phyloP scores from a whole-genome alignment of 768 basidiomycete genomes.

The Suillus tomentosus region DNA sequence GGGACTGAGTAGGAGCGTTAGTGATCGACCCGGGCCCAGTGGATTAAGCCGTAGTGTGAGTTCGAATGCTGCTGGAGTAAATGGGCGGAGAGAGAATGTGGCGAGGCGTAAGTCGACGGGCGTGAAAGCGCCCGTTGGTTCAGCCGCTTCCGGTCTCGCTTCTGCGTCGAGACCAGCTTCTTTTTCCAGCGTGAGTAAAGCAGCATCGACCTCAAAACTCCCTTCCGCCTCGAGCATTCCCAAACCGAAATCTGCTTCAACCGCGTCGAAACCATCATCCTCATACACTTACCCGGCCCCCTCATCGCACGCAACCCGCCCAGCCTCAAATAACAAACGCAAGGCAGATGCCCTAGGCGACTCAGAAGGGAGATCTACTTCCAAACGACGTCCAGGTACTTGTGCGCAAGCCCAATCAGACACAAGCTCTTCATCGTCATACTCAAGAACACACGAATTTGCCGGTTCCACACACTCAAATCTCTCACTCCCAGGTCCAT shows the following conservation, averaged over 20 bases:
- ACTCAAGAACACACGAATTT: not conserved
- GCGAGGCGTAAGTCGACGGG: slow-evolving; percentile 31
- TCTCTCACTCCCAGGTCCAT: not conserved
- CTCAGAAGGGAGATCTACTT: not conserved
- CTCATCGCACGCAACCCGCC: not conserved
- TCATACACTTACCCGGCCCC: not conserved
- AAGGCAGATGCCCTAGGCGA: slow-evolving; percentile 2
- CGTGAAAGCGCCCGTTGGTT: slow-evolving; percentile 32
- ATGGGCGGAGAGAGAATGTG: slow-evolving; percentile 9
- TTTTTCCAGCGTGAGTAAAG: not conserved
- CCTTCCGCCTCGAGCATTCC: not conserved
- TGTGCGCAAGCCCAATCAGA: not conserved
- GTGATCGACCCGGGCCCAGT: slow-evolving; percentile 11
- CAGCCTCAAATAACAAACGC: not conserved
- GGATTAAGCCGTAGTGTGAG: slow-evolving; percentile 10
- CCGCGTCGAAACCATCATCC: not conserved
- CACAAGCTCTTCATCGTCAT: not conserved
- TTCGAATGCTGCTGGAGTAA: not conserved
- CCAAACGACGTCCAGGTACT: not conserved
- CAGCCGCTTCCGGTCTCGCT: not conserved
- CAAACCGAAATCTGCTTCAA: not conserved
- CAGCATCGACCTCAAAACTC: not conserved
- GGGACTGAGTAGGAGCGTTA: slow-evolving; percentile 33
- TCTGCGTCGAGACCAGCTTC: not conserved
- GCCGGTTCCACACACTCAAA: not conserved